These are phyloP conservation scores for Pulicaria dysenterica DNA, from an alignment of 129 eudicot genomes.

Conservation along the genomic window DNA sequence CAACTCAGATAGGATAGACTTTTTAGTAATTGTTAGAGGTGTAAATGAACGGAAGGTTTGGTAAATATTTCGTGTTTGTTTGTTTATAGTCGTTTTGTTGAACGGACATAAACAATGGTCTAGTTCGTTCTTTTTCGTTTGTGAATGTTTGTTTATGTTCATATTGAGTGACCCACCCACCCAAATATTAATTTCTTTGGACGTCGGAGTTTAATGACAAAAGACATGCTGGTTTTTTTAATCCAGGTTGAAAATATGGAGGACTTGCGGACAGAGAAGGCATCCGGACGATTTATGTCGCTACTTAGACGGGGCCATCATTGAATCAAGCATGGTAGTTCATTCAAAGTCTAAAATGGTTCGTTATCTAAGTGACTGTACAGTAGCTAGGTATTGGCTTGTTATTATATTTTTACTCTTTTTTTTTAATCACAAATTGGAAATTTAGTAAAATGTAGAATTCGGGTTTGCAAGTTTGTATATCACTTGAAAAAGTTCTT, in stretches of 20 bases:
- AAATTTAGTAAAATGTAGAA: slow-evolving; percentile 18
- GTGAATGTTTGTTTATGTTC: too few relatives aligned
- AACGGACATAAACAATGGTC: too few relatives aligned
- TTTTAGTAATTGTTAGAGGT: too few relatives aligned
- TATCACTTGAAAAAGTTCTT: not conserved
- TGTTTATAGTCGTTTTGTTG: too few relatives aligned
- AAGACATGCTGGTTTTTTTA: not conserved
- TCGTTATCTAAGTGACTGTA: not conserved
- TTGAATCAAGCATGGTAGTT: slow-evolving; percentile 18
- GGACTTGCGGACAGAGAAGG: slow-evolving; percentile 60
- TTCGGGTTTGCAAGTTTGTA: not conserved
- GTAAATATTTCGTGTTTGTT: too few relatives aligned
- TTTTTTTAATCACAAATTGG: not conserved
- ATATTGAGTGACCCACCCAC: too few relatives aligned
- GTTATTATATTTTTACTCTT: not conserved
- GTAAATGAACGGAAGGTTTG: too few relatives aligned
- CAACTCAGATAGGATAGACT: too few relatives aligned
- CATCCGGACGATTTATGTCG: slow-evolving; percentile 76
- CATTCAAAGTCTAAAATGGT: slow-evolving; percentile 1
- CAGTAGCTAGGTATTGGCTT: not conserved
- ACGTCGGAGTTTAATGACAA: not conserved
- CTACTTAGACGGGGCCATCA: slow-evolving; percentile 77
- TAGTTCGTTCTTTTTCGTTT: too few relatives aligned
- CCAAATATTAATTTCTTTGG: not conserved
- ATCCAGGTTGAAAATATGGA: slow-evolving; percentile 72